Base-by-base conservation (phyloP, 2,329 filamentous ascomycete genomes). In the Tolypocladium cylindrosporum region DNA sequence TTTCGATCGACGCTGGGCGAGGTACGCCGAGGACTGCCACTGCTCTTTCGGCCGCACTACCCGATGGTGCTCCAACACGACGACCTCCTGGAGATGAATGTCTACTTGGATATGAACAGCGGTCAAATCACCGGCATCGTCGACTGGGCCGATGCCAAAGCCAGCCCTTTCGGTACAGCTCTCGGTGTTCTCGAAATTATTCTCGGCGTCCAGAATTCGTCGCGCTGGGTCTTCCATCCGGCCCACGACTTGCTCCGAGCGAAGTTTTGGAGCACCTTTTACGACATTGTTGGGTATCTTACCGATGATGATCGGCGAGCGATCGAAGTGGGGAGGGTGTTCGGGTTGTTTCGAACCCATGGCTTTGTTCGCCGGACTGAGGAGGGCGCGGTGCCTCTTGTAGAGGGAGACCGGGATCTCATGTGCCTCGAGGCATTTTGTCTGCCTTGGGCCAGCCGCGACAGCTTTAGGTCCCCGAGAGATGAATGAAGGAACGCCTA, bases 31-130 rank as follows among this genome's bases (percentile, higher is more conserved):
- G 43, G 34, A 7, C 62, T 66, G n/a, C 58, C 58, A 14, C 41
- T 57, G 14, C 62, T 69, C 41, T 64, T 66, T 48, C 50, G 41
- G 10, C 24, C 48, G 10, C 57, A 56, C 16, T 62, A 56, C 43
- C 65, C 66, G 1, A 57, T 66, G 31, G 63, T 62, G 24, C 48
- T 68, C 39, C 65, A 63, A 10, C 64, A 70, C 55, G 59, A 57
- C 53, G 66, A 71, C 56, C 61, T 71, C 34, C 58, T 61, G 34
- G 65, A 68, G 61, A 68, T 64, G 55, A 71, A 72, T 56, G 63
- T 70, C 34, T 65, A 68, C 21, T 60, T 66, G 13, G 62, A 70
- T 37, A 51, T 62, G 3, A 42, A 40, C 1, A 69, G 63, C 9
- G 65, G 66, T 36, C 39, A 59, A 24, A 65, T 71, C 31, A 68